Evolutionary conservation across 306 rosid species (phyloP), one percentile per base, ranked within the genome.

Genomic region (Inga leiocalycina): DNA sequence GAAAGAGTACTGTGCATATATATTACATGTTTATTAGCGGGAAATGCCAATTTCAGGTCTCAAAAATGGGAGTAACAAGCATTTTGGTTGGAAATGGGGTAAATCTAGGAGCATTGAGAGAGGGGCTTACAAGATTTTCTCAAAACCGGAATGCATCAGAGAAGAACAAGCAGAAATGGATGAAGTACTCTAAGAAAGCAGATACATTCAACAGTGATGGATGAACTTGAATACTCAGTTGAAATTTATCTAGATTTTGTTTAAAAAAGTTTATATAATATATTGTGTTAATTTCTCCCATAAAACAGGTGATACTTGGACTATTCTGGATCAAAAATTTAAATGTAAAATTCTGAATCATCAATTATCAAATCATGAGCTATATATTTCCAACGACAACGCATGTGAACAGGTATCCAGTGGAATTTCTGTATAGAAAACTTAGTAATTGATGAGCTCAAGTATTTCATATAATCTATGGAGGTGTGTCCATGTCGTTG

Each of bases 31-130:
- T 61, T 51, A 17, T 9, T 61, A 5, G 27, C 77, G 76, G 74
- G 6, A 22, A 24, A 45, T 4, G 37, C 59, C 74, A 11, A 75
- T 84, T 32, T 41, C 89, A 95, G 99, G 93, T 93, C 77, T 90
- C 98, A 30, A 92, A 91, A 86, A 92, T 92, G 94, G 99, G 98
- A 78, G 98, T 89, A 9, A 92, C 99, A 7, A 89, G 98, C 91
- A 87, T 92, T 81, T 89, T 92, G 89, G 97, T 96, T 51, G 89
- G 57, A 30, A 57, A 96, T 56, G 98, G 99, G 44, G 92, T 93
- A 67, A 90, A 86, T 76, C 93, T 96, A 51, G 94, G 89, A 79
- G 93, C 97, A 3, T 82, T 96, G 34, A 88, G 86, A 41, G 87
- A 91, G 80, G 99, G 97, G 13, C 95, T 93, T 49, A 71, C 90